Base-by-base conservation (phyloP, 306 rosid species). In the Cucurbita argyrosperma region DNA sequence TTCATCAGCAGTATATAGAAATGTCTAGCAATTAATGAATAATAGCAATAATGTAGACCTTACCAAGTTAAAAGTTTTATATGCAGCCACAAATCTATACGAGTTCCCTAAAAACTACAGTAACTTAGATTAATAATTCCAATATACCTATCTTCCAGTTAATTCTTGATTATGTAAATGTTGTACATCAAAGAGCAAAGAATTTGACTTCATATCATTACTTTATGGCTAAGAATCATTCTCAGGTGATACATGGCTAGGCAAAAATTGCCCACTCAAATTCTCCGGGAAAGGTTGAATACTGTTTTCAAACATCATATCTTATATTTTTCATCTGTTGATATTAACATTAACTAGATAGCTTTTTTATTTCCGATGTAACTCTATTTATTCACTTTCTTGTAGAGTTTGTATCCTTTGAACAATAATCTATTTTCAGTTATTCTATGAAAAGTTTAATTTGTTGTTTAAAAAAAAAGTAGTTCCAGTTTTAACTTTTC, bases 1-100 rank as follows among this genome's bases (percentile, higher is more conserved):
- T 60, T 54, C 37, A 72, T 78, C 37, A 82, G 21, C 53, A 54
- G 73, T 55, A 15, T 65, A 49, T 43, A 77, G 66, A 58, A 38
- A 54, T 50, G 49, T 53, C 60, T 62, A 50, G 38, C 23, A 42
- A 77, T 46, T 57, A 58, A 45, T 62, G 21, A 75, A 62, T 40
- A 58, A 71, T 45, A 56, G 15, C 40, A 60, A 18, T 13, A 53
- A 40, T 10, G 47, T 13, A 46, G 3, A 56, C 30, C 45, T 60
- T 60, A 77, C 66, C 55, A 47, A 57, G 71, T 49, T 59, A 46
- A 8, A 8, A 38, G 7, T 37, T 53, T n/a, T 72, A 72, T n/a
- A 16, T 52, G 18, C 76, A 26, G 13, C 16, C 23, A 69, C 21
- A 69, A 8, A 7, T 69, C 12, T 23, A 46, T 14, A 15, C 26